Percentiles rank a stretch among this genome's conserved stretches.
Evolutionary conservation across 2,329 filamentous ascomycete genomes (phyloP).

Genomic region (Onygenales sp.): DNA sequence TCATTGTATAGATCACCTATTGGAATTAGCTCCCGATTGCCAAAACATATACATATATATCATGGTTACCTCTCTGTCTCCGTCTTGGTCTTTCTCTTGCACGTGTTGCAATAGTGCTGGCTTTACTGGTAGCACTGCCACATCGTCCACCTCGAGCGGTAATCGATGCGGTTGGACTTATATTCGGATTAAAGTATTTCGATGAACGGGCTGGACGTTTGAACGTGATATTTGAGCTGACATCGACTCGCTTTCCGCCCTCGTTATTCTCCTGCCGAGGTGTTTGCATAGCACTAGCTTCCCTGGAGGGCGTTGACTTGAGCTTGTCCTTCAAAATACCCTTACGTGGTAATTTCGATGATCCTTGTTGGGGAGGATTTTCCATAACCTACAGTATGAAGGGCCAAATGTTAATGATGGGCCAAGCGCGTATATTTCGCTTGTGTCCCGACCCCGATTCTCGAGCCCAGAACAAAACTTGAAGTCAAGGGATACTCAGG

Average conservation of each 20-base stretch:
- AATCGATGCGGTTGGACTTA: constrained; percentile 18
- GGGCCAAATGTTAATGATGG: not conserved
- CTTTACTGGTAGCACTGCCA: constrained; percentile 8
- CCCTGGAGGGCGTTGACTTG: not conserved
- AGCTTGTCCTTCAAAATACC: constrained; percentile 11
- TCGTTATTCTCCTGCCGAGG: constrained; percentile 10
- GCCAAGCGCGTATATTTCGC: not conserved
- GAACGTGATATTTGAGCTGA: constrained; percentile 4
- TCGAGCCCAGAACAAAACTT: not conserved
- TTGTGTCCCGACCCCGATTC: too few relatives aligned
- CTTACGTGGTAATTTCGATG: constrained; percentile 2
- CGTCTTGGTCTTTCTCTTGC: constrained; percentile 7
- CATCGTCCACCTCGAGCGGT: constrained; percentile 17
- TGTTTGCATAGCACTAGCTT: constrained; percentile 4
- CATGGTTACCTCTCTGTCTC: constrained; percentile 19
- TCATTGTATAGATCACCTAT: constrained; percentile 9
- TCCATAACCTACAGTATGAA: not conserved
- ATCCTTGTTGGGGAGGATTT: not conserved
- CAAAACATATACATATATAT: not conserved
- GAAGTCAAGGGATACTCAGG: not conserved
- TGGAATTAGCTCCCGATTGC: not conserved
- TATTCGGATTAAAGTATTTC: constrained; percentile 18
- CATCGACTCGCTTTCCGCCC: constrained; percentile 6
- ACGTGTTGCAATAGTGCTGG: not conserved
- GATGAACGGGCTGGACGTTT: constrained; percentile 12